Evolutionary conservation across 345 rosid genomes (phyloP), one percentile per base, ranked within the genome.

Genomic region (Brassica napus): DNA sequence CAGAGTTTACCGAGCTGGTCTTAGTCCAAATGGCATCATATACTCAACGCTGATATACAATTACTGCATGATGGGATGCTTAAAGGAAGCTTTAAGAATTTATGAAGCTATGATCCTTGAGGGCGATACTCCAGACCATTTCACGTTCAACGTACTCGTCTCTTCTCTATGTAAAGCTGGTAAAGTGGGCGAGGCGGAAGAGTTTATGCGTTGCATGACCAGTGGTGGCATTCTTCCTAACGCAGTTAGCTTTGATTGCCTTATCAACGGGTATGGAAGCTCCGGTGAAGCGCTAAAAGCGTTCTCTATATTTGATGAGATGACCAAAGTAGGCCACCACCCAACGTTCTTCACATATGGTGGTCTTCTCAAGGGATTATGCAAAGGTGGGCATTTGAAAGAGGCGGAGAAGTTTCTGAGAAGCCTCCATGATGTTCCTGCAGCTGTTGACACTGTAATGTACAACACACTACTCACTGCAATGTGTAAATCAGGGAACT

Each of bases 321-420:
- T 91, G 94, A 68, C 88, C 32, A 83, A 79, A 77, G 82, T 67
- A 23, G 93, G 97, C 57, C 88, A 89, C 82, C 82, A 75, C 68
- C 97, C 98, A 11, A 83, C 87, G 52, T 82, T 79, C 77, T 85
- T 89, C 84, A 88, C 97, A 5, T 92, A 89, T 72, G 86, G 89
- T n/a, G 77, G 95, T 81, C 84, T 94, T 52, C 90, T 92, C 62
- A 94, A 91, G 86, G 98, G 92, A 82, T 86, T 92, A 61, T 92
- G 97, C 82, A 89, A 68, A 81, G 89, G 93, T 65, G 88, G 97
- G 63, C 86, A 91, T 71, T 71, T 84, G 39, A 79, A 42, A 73
- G 88, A 85, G 83, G 98, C 91, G 2, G 89, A 85, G 86, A 84
- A 78, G 73, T 84, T 94, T 59, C 82, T 94, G 73, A 77, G 74